Conservation (phyloP, 768 basidiomycete genomes). For the Naganishia onofrii region DNA sequence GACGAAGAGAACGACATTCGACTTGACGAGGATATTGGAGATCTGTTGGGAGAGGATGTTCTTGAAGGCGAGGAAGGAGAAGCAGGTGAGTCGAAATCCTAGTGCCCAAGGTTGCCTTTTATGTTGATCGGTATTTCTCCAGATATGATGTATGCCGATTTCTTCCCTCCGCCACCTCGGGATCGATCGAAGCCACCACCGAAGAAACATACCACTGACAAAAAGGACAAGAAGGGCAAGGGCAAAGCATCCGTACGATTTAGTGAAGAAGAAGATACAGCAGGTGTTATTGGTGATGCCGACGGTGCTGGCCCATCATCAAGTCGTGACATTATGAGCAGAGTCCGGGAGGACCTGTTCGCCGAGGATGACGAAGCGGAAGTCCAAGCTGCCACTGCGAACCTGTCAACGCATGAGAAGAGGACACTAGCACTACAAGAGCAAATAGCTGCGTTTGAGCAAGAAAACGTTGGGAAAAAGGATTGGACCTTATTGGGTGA, state of each 20-base stretch:
- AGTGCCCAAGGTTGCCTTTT: not conserved
- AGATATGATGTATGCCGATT: conserved; percentile 52
- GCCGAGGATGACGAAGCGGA: conserved; percentile 55
- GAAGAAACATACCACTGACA: not conserved
- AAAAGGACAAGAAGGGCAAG: conserved; percentile 37
- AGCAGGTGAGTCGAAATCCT: not conserved
- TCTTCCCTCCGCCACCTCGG: conserved; percentile 48
- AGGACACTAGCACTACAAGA: conserved; percentile 69
- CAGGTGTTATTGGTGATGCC: conserved; percentile 35
- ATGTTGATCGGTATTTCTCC: not conserved
- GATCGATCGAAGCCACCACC: conserved; percentile 22
- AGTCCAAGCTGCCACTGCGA: conserved; percentile 47
- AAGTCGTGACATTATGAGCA: conserved; percentile 59
- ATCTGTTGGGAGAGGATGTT: conserved; percentile 30
- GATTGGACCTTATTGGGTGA: conserved; percentile 93
- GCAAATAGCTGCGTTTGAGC: conserved; percentile 77
- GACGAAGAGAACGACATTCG: conserved; percentile 45
- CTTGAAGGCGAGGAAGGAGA: conserved; percentile 27
- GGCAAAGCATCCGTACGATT: conserved; percentile 27
- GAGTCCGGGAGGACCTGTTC: conserved; percentile 75
- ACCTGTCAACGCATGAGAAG: conserved; percentile 74
- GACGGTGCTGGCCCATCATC: conserved; percentile 43
- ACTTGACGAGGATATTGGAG: conserved; percentile 39
- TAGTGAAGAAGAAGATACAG: conserved; percentile 21
- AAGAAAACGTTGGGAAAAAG: conserved; percentile 81